A percentile compares a stretch with the other conserved stretches of the same genome.
Conservation (phyloP, 78 protist species). For the Reticulomyxa filosa region DNA sequence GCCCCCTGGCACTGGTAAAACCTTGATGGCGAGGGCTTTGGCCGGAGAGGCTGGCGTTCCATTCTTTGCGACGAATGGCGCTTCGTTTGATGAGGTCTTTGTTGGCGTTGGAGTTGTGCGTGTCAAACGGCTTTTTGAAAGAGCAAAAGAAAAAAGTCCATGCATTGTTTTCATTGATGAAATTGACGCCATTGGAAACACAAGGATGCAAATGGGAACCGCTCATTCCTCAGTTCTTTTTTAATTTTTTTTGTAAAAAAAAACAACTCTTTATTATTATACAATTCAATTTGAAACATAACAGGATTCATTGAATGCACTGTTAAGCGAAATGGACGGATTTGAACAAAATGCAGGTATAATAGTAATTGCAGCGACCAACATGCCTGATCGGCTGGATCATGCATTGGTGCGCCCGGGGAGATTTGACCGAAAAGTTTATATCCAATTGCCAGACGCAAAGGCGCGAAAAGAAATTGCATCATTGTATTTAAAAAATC, state of each 20-base stretch:
- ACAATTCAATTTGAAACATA: too few relatives aligned
- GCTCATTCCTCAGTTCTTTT: too few relatives aligned
- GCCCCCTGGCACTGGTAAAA: slow-evolving; percentile 69
- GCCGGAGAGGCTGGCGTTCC: slow-evolving; percentile 66
- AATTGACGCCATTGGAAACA: slow-evolving; percentile 75
- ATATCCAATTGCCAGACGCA: neutral
- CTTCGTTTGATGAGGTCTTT: slow-evolving; percentile 69
- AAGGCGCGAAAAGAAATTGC: too few relatives aligned
- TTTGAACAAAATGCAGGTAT: slow-evolving; percentile 35
- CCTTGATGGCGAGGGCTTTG: slow-evolving; percentile 17
- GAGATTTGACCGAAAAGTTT: neutral
- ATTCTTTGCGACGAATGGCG: neutral
- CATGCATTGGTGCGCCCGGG: slow-evolving; percentile 10
- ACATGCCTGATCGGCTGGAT: slow-evolving; percentile 61
- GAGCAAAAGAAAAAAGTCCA: slow-evolving; percentile 44
- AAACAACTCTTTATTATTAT: too few relatives aligned
- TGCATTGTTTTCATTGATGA: slow-evolving; percentile 77
- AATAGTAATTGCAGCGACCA: slow-evolving; percentile 80
- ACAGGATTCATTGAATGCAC: slow-evolving; percentile 18
- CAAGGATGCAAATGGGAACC: too few relatives aligned
- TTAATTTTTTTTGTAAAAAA: too few relatives aligned
- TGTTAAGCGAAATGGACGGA: slow-evolving; percentile 51
- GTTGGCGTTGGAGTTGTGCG: slow-evolving; percentile 90
- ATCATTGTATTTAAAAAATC: too few relatives aligned
- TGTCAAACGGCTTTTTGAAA: slow-evolving; percentile 35